phyloP scores from a whole-genome alignment of 345 rosid species.

The Brassica nigra region DNA sequence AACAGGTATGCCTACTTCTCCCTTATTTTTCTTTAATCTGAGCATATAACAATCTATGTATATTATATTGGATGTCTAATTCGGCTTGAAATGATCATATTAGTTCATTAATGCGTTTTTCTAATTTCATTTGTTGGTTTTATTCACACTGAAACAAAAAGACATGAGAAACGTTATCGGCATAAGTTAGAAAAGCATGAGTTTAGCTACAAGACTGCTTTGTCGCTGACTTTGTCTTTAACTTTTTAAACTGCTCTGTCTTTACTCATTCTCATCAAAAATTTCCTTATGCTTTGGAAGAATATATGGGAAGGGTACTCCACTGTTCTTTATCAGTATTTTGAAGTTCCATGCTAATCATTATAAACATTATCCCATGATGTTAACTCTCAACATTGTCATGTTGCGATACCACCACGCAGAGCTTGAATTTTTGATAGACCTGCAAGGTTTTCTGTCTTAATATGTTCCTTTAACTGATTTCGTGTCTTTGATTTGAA shows the following conservation, averaged over 20 bases:
- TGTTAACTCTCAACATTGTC: conserved; percentile 10
- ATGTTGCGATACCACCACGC: neutral
- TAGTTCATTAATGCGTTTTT: neutral
- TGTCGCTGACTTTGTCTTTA: conserved; percentile 45
- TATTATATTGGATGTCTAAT: neutral
- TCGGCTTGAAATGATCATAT: neutral
- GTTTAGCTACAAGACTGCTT: conserved; percentile 60
- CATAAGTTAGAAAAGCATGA: conserved; percentile 66
- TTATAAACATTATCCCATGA: conserved; percentile 8
- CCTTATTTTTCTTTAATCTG: too few species aligned
- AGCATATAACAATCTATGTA: neutral
- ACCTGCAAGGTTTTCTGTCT: neutral
- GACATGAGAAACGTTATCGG: conserved; percentile 3
- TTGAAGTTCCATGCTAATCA: neutral
- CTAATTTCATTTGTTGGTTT: neutral
- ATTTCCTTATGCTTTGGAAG: conserved; percentile 58
- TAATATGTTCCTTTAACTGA: neutral
- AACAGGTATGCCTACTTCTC: too few species aligned
- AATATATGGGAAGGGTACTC: conserved; percentile 69
- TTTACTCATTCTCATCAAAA: conserved; percentile 56
- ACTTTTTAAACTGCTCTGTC: conserved; percentile 19
- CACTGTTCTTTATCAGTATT: conserved; percentile 51
- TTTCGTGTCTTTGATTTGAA: conserved; percentile 42
- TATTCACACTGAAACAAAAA: neutral
- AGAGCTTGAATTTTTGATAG: neutral